Evolutionary conservation across 2,329 filamentous ascomycete genomes (phyloP), one percentile per base, ranked within the genome.

Genomic region (Aspergillus clavatus): DNA sequence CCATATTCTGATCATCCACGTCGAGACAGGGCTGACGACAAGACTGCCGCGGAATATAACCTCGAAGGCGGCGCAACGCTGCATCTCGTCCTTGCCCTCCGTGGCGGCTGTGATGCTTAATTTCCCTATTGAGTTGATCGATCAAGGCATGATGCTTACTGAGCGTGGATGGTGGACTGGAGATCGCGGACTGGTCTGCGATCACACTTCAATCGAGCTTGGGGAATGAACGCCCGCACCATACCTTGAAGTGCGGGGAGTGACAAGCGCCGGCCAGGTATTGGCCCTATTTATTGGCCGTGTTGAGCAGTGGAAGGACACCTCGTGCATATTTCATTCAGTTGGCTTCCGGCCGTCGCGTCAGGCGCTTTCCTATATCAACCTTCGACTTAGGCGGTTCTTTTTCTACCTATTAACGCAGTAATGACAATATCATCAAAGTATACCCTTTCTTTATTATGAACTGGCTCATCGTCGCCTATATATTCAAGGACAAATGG

Each of bases 51-150:
- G 43, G 91, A 97, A 60, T 97, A 97, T 69, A 82, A 81, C 54
- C 87, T 98, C 51, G 87, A 93, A 68, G 89, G 89, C 44, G 93
- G 93, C 47, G 88, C 89, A 51, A 98, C 91, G 27, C 78, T 98
- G 58, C 93, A 98, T 78, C 77, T 98, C 64, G 93, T 98, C 41
- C 83, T 98, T 56, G 94, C 93, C 35, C 83, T 98, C 50, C 82
- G 93, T 66, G 93, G 93, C 45, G 91, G 91, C 43, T 57, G 31
- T 26, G 22, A 42, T 19, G 27, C 24, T 19, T 38, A 51, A 43
- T 53, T 53, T 52, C 45, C 50, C 48, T n/a, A n/a, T n/a, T 46
- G 23, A 36, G 46, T 5, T 33, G 42, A 46, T 42, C 23, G 24
- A 44, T 36, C 37, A 45, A 46, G n/a, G n/a, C 43, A 40, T 21